Percentiles rank a stretch among this genome's conserved stretches.
Evolutionary conservation across 495 filamentous ascomycete genomes (phyloP).

Genomic region (Neurospora terricola): DNA sequence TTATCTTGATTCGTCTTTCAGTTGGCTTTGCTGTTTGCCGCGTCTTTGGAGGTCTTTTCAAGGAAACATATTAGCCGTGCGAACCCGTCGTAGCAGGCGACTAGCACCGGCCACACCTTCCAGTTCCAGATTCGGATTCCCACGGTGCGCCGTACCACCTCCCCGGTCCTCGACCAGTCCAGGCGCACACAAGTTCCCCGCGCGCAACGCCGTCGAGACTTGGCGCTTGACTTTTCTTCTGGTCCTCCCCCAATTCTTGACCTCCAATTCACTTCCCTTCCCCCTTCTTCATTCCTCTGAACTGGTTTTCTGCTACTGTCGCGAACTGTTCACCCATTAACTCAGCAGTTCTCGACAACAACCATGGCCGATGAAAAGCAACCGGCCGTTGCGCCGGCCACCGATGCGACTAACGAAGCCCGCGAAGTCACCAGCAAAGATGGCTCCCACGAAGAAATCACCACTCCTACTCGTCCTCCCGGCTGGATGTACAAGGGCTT

Average conservation of each 20-base stretch:
- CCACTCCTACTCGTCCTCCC: constrained; percentile 19
- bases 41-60: not conserved
- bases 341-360: not conserved
- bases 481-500: constrained; percentile 64
- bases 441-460: not conserved
- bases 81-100: not conserved
- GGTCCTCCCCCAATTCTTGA: constrained; percentile 1
- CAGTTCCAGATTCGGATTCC: not conserved
- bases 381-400: not conserved
- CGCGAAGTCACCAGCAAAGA: not conserved
- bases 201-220: not conserved
- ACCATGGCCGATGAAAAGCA: constrained; percentile 8
- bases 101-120: not conserved
- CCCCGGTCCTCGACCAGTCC: not conserved
- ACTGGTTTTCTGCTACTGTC: not conserved
- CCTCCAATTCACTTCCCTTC: not conserved
- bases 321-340: not conserved
- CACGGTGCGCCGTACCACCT: not conserved
- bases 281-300: constrained; percentile 4
- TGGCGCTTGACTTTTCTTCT: not conserved
- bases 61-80: not conserved
- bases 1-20: not conserved
- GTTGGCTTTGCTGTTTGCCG: not conserved
- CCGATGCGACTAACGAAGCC: not conserved
- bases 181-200: not conserved